Evolutionary conservation across 306 rosid genomes (phyloP).

Genomic region (Medicago arabica): DNA sequence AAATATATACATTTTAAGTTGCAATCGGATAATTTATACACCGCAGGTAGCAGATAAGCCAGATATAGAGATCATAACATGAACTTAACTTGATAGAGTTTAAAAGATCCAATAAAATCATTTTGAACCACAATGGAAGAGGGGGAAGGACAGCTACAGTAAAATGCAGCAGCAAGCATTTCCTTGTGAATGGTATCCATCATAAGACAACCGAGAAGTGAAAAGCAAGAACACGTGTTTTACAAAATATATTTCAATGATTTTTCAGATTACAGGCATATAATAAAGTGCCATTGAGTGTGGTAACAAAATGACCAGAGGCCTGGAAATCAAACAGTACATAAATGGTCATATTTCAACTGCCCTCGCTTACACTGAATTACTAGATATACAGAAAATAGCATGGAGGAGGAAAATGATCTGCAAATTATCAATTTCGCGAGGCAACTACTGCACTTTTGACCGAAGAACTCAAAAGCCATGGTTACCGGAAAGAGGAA

Average conservation of each 20-base stretch:
- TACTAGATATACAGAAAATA: constrained; percentile 37
- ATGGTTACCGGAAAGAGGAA: constrained; percentile 51
- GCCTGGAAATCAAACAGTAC: constrained; percentile 38
- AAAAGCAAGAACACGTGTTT: constrained; percentile 11
- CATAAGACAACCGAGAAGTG: constrained; percentile 30
- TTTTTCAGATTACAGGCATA: constrained; percentile 32
- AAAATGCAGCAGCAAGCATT: constrained; percentile 35
- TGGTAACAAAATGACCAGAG: constrained; percentile 38
- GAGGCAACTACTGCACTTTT: constrained; percentile 36
- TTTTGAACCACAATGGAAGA: constrained; percentile 24
- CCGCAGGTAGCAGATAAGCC: constrained; percentile 10
- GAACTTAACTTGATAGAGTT: constrained; percentile 30
- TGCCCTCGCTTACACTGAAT: constrained; percentile 30
- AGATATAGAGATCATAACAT: constrained; percentile 30
- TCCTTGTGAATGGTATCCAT: constrained; percentile 21
- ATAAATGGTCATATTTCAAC: constrained; percentile 37
- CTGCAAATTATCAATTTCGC: constrained; percentile 41
- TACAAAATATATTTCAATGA: constrained; percentile 27
- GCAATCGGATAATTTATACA: constrained; percentile 18
- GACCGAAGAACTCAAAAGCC: constrained; percentile 43
- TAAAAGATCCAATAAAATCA: constrained; percentile 32
- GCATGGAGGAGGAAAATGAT: constrained; percentile 28
- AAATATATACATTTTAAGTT: constrained; percentile 14
- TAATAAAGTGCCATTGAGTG: constrained; percentile 16
- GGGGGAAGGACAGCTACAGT: constrained; percentile 22